Percentiles rank a stretch among this genome's conserved stretches.
Conservation (phyloP, 495 filamentous ascomycete genomes). For the Xylaria curta region DNA sequence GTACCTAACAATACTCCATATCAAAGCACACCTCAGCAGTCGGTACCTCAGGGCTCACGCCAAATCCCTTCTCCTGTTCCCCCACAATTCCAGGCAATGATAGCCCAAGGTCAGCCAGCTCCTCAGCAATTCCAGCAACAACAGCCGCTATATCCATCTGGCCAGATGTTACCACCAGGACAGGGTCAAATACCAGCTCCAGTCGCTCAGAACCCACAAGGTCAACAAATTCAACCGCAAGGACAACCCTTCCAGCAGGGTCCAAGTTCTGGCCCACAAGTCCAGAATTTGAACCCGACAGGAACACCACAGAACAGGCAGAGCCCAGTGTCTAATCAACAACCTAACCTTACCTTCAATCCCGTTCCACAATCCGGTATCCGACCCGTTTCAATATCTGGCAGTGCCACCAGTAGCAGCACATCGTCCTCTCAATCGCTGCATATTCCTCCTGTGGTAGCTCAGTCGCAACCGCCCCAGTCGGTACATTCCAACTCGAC, state of each 20-base stretch:
- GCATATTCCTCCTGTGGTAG: slow-evolving; percentile 33
- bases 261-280: background rate
- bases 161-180: background rate
- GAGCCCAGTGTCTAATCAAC: background rate
- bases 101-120: background rate
- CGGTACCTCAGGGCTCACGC: background rate
- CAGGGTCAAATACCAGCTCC: slow-evolving; percentile 7
- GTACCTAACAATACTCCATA: slow-evolving; percentile 20
- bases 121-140: slow-evolving; percentile 7
- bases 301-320: background rate
- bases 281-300: background rate
- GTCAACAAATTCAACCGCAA: background rate
- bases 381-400: background rate
- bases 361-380: slow-evolving; percentile 22
- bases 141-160: background rate
- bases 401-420: slow-evolving; percentile 8
- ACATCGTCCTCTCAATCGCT: slow-evolving; percentile 28
- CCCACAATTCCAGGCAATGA: background rate
- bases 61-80: background rate
- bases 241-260: background rate
- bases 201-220: background rate
- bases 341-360: background rate
- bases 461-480: slow-evolving; percentile 1
- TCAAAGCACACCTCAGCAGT: slow-evolving; percentile 19
- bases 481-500: slow-evolving; percentile 7